Base-by-base conservation (phyloP, 2,329 filamentous ascomycete species). In the Chaetomium sp. region DNA sequence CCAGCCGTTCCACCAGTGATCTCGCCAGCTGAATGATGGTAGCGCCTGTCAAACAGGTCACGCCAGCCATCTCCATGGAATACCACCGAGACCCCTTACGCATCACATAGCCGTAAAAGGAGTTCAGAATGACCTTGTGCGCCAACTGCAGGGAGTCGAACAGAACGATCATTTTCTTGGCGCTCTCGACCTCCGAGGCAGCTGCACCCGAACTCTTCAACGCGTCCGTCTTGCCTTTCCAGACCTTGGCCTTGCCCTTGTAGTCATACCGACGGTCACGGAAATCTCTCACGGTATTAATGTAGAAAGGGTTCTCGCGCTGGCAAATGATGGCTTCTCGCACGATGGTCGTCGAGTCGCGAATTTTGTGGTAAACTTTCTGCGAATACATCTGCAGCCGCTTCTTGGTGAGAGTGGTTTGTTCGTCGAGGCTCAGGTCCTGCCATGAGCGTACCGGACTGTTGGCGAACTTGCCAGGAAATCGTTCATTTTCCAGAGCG, bases 51-150 rank as follows among this genome's bases (percentile, higher is more conserved):
- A 99, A 76, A 74, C 94, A 99, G 43, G 94, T 99, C 4, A 99
- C 94, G 64, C 94, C 94, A 12, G 95, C 94, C 94, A 99, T 99
- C 70, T 99, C 94, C 81, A 99, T 86, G 14, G 94, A 99, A 69
- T 99, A 99, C 94, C 94, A 99, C 54, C 94, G 85, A 40, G 94
- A 99, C 37, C 94, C 94, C 70, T 99, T 99, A 75, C 94, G 82
- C 94, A 99, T 99, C 70, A 97, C 94, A 69, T 99, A 99, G 61
- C 94, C 94, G 65, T 99, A 99, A 76, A 99, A 99, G 54, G 91
- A 96, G 76, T 99, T 99, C 54, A 99, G 71, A 79, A 99, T 99
- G 74, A 99, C 94, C 71, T 99, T 99, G 77, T 99, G 94, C 0
- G 94, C 94, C 65, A 99, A 78, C 70, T 99, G 95, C 56, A 99